Evolutionary conservation across 495 filamentous ascomycete genomes (phyloP), one percentile per base, ranked within the genome.

Genomic region (Xylaria cubensis): DNA sequence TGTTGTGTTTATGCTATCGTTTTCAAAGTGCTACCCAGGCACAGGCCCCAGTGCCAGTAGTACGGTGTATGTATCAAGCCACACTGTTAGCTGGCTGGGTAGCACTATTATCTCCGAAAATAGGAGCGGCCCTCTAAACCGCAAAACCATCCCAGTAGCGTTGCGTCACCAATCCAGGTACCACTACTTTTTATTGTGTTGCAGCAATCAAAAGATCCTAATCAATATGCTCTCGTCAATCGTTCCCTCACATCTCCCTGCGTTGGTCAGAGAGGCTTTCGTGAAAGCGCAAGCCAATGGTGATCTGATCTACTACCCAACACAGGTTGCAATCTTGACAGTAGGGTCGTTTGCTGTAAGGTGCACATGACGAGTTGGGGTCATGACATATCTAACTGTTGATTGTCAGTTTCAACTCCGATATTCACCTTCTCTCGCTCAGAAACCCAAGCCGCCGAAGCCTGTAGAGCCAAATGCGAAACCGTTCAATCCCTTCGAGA

Each of bases 361-460:
- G 80, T 68, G 39, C 41, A 17, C 34, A 44, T 21, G 36, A n/a
- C 32, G 61, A 46, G 29, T 36, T 63, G 44, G 26, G 48, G 41
- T 36, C 67, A 64, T 53, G 59, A n/a, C 50, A 36, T 15, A 9
- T 34, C 71, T 72, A 67, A 74, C 69, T 12, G n/a, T 42, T 39
- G 9, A 3, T 65, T 34, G 80, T 67, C 29, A 81, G 80, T 95
- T 91, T 80, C 92, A 95, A 85, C 84, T 95, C 24, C 90, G 92
- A 51, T 95, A 90, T 82, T 93, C 92, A 67, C 92, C 93, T 3
- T 85, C 92, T 6, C 88, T 97, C 4, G 88, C 89, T 41, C 89
- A 90, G 71, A 96, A 95, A 77, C 92, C 92, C 7, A 84, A 83
- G 73, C 77, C 81, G 13, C 81, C 81, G 12, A 81, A 81, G 65